Conservation (phyloP, 2,329 filamentous ascomycete species). For the Colletotrichum abscissum region DNA sequence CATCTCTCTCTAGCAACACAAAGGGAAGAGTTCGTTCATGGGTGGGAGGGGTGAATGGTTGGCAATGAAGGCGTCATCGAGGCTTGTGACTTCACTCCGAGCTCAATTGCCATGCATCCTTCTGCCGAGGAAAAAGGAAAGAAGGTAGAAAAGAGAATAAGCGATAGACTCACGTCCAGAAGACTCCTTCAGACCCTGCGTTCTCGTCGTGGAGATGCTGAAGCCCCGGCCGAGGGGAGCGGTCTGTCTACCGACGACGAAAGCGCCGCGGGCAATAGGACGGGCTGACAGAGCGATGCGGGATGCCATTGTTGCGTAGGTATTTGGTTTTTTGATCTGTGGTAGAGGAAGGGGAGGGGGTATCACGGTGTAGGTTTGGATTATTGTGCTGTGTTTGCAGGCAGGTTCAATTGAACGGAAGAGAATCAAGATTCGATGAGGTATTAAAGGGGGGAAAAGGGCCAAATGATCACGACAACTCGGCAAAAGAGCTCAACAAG, state of each 20-base stretch:
- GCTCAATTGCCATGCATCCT: neutral
- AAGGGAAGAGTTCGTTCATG: neutral
- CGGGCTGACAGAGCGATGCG: constrained; percentile 41
- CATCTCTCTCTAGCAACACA: constrained; percentile 26
- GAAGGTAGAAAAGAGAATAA: neutral
- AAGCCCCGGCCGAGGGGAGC: constrained; percentile 38
- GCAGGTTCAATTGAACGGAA: too few relatives aligned
- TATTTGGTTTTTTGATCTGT: neutral
- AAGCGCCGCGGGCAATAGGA: constrained; percentile 39
- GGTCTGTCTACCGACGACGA: constrained; percentile 41
- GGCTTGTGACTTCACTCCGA: neutral
- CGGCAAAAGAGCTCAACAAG: neutral
- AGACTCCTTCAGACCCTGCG: constrained; percentile 50
- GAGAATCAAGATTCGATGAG: too few relatives aligned
- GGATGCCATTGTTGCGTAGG: constrained; percentile 44
- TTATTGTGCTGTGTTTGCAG: neutral
- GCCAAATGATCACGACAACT: neutral
- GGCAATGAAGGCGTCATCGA: neutral
- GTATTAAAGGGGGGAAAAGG: too few relatives aligned
- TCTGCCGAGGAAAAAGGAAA: neutral
- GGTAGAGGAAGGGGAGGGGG: neutral
- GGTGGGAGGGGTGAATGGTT: too few relatives aligned
- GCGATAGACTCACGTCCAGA: constrained; percentile 45
- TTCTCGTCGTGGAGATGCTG: constrained; percentile 43
- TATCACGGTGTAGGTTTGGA: neutral